Evolutionary conservation across 495 filamentous ascomycete genomes (phyloP), one percentile per base, ranked within the genome.

Genomic region (Jackrogersella minutella): DNA sequence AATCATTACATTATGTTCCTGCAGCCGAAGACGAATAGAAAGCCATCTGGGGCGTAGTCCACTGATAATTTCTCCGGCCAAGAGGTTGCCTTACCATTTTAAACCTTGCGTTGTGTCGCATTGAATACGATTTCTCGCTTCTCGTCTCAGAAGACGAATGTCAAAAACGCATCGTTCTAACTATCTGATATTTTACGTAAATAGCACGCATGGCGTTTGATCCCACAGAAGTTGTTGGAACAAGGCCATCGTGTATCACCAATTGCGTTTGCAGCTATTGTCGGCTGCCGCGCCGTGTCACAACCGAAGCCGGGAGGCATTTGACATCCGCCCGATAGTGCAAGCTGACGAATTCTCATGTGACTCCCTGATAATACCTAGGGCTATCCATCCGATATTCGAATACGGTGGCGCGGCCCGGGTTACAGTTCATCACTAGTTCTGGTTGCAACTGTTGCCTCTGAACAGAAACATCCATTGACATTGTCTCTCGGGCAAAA

Each of bases 271-370:
- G 33, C 40, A 64, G 28, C 14, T 52, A 58, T 62, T 34, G 31
- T 57, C 55, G 55, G 44, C 39, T 14, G 36, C 43, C 50, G 30
- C 57, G 30, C 22, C 37, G 61, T 64, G 43, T 30, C 56, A 64
- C 66, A 54, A 44, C 61, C 56, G 56, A 56, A 61, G 66, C 60
- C 60, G 56, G 43, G 60, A 56, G 34, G 24, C 34, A 69, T 57
- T 57, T 36, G 37, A 51, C 55, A 57, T 60, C 22, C 53, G 54
- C 65, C 34, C 53, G 44, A 58, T 33, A 10, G 36, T 50, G 56
- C 21, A 39, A 19, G 43, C 21, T 39, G 33, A 47, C 17, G 6
- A 8, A 16, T 53, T 24, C 19, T 37, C 33, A 10, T 6, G 40
- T 37, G 22, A 33, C 34, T 44, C 17, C 46, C 22, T 49, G 24